A percentile compares a stretch with the other conserved stretches of the same genome.
These are phyloP conservation scores for Mortierella polycephala DNA, from an alignment of 371 early-diverging fungal genomes.

Conservation along the genomic window DNA sequence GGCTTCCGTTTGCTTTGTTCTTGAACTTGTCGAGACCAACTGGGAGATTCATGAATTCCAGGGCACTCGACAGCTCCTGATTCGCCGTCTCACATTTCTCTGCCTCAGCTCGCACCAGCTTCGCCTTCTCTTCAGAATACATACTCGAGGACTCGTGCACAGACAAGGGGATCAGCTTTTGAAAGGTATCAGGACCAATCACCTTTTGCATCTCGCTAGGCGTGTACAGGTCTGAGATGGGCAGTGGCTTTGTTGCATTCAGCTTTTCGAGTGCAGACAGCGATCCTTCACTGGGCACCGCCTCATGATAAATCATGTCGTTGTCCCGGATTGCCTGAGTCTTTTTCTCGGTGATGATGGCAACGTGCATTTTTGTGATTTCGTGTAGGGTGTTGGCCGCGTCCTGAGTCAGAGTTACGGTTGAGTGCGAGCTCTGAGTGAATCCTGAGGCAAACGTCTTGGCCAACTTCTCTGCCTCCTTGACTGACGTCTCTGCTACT, in stretches of 20 bases:
- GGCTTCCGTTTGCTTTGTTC: slow-evolving; percentile 44
- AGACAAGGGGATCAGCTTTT: slow-evolving; percentile 86
- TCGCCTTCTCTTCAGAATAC: slow-evolving; percentile 96
- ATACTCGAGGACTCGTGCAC: slow-evolving; percentile 92
- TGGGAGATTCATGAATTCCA: slow-evolving; percentile 90
- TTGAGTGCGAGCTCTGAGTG: slow-evolving; percentile 47
- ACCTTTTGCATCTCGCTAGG: slow-evolving; percentile 77
- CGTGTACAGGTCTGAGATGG: slow-evolving; percentile 79
- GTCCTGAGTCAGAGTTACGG: slow-evolving; percentile 63
- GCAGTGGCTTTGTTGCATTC: slow-evolving; percentile 78
- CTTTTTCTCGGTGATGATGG: slow-evolving; percentile 70
- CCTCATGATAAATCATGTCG: slow-evolving; percentile 94
- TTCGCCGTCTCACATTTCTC: slow-evolving; percentile 85
- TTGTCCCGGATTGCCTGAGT: slow-evolving; percentile 83
- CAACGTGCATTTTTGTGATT: slow-evolving; percentile 67
- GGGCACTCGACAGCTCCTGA: slow-evolving; percentile 84
- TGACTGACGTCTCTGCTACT: slow-evolving; percentile 83
- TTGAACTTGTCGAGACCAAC: slow-evolving; percentile 80
- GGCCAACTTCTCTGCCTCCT: slow-evolving; percentile 84
- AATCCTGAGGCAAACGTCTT: slow-evolving; percentile 65
- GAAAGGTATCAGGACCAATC: slow-evolving; percentile 89
- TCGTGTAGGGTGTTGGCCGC: slow-evolving; percentile 72
- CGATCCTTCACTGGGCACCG: slow-evolving; percentile 82
- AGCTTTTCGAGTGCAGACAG: slow-evolving; percentile 86
- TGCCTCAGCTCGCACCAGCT: slow-evolving; percentile 82